Conservation (phyloP, 108 stramenopile genomes). For the Skeletonema menzelii region DNA sequence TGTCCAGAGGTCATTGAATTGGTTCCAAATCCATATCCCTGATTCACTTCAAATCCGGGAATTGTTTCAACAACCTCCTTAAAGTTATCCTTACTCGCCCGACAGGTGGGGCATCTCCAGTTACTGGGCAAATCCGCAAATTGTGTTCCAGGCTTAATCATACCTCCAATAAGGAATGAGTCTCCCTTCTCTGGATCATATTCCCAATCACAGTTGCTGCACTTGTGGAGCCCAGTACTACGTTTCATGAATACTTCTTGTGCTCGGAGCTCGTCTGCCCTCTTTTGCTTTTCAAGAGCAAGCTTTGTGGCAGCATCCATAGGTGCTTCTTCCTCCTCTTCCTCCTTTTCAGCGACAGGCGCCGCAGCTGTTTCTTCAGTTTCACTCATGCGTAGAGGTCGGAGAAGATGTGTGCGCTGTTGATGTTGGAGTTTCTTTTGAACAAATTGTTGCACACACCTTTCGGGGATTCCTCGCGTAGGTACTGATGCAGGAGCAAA, state of each 20-base stretch:
- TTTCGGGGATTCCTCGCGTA: neutral
- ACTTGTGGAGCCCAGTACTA: conserved; percentile 80
- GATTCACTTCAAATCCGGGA: conserved; percentile 94
- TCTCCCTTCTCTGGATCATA: conserved; percentile 85
- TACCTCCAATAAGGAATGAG: conserved; percentile 81
- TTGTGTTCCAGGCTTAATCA: conserved; percentile 80
- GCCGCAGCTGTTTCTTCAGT: conserved; percentile 28
- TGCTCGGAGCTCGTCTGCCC: conserved; percentile 76
- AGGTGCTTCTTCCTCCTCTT: conserved; percentile 25
- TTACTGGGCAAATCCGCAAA: conserved; percentile 85
- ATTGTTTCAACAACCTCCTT: conserved; percentile 87
- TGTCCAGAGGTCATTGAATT: conserved; percentile 88
- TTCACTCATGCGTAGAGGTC: conserved; percentile 44
- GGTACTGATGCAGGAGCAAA: conserved; percentile 1
- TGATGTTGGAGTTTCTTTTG: conserved; percentile 1
- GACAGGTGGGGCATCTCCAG: conserved; percentile 92
- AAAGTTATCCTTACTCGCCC: conserved; percentile 88
- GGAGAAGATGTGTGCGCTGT: conserved; percentile 1
- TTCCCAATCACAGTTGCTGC: conserved; percentile 88
- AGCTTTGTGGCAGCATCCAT: conserved; percentile 55
- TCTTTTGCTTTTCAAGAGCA: conserved; percentile 56
- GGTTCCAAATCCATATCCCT: conserved; percentile 91
- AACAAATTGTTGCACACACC: neutral
- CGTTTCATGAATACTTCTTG: conserved; percentile 93
- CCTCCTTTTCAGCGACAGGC: conserved; percentile 2